A percentile compares a stretch with the other conserved stretches of the same genome.
Evolutionary conservation across 169 alveolate genomes (phyloP).

Genomic region (Plasmodium knowlesi): DNA sequence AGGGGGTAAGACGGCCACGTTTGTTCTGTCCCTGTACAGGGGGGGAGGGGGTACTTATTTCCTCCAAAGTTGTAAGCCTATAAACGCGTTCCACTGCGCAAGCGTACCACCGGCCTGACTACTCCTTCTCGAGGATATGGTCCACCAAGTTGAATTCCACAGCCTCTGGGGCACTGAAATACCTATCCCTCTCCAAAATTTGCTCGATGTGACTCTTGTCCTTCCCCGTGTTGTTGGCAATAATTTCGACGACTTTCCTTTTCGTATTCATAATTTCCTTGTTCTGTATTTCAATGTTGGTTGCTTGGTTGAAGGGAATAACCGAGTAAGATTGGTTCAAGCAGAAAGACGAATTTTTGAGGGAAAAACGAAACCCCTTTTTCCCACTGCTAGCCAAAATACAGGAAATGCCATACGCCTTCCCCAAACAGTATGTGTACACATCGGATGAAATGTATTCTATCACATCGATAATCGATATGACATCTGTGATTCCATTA

Average conservation of each 20-base stretch:
- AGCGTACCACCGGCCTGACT: neutral
- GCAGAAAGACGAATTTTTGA: slow-evolving; percentile 79
- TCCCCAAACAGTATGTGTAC: slow-evolving; percentile 32
- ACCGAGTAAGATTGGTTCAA: slow-evolving; percentile 78
- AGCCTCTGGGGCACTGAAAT: slow-evolving; percentile 63
- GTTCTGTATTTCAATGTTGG: slow-evolving; percentile 79
- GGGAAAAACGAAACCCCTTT: slow-evolving; percentile 81
- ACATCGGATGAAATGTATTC: slow-evolving; percentile 68
- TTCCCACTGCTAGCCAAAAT: slow-evolving; percentile 81
- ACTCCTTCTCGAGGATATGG: slow-evolving; percentile 51
- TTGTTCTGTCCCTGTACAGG: neutral
- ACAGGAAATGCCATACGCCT: slow-evolving; percentile 84
- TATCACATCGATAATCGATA: slow-evolving; percentile 83
- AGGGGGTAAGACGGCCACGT: neutral
- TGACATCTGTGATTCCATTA: slow-evolving; percentile 78
- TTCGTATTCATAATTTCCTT: slow-evolving; percentile 81
- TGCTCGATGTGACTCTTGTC: slow-evolving; percentile 20
- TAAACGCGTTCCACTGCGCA: neutral
- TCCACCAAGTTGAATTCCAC: slow-evolving; percentile 47
- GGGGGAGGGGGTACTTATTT: too few relatives aligned
- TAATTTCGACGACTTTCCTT: slow-evolving; percentile 63
- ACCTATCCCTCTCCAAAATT: slow-evolving; percentile 43
- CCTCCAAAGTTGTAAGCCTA: too few relatives aligned
- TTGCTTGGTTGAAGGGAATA: slow-evolving; percentile 81
- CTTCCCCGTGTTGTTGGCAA: slow-evolving; percentile 78